phyloP scores from a whole-genome alignment of 768 basidiomycete species.

The Exidia glandulosa region DNA sequence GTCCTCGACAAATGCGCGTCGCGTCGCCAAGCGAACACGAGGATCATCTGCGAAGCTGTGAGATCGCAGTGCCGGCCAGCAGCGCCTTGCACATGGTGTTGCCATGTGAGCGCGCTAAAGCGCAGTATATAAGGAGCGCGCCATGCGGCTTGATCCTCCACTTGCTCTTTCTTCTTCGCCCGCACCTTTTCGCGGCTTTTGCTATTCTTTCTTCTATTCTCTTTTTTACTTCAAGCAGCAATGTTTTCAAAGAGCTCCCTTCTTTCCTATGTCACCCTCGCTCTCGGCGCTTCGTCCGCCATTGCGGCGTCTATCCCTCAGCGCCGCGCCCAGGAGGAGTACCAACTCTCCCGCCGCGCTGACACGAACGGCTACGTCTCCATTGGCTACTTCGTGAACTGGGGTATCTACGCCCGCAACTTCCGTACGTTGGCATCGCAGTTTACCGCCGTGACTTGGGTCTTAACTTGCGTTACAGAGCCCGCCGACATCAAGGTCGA shows the following conservation, averaged over 20 bases:
- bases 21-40: too few relatives aligned
- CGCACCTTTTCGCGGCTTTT: background rate
- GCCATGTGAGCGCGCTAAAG: background rate
- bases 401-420: conserved; percentile 53
- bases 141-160: background rate
- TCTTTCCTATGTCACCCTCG: background rate
- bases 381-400: background rate
- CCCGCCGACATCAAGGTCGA: conserved; percentile 50
- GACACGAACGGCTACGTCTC: background rate
- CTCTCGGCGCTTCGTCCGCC: background rate
- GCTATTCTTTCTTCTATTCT: background rate
- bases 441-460: background rate
- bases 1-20: too few relatives aligned
- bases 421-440: conserved; percentile 34
- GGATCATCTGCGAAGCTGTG: too few relatives aligned
- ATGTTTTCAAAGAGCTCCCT: background rate
- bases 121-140: background rate
- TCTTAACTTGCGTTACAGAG: conserved; percentile 28
- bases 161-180: background rate
- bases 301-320: background rate
- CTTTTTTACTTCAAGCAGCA: background rate
- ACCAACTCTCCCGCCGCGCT: background rate
- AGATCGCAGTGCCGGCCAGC: too few relatives aligned
- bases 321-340: background rate
- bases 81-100: too few relatives aligned